Evolutionary conservation across 1,284 basidiomycete species (phyloP).

Genomic region (Sutorius eximius): DNA sequence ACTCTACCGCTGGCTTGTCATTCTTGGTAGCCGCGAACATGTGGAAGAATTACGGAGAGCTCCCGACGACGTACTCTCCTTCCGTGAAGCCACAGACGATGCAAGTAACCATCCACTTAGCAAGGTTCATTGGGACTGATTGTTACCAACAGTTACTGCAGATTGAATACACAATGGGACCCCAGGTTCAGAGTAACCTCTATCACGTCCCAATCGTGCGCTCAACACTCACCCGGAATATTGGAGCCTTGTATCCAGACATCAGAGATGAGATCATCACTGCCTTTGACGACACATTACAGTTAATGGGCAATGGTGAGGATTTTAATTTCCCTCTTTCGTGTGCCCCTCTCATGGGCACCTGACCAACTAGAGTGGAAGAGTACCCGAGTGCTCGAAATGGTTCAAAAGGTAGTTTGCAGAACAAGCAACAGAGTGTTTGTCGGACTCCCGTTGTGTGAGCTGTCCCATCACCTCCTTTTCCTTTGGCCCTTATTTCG

Average conservation of each 20-base stretch:
- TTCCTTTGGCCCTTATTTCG: neutral
- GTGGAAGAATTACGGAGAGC: no score
- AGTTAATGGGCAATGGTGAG: neutral
- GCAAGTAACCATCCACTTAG: no score
- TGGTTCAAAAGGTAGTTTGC: slow-evolving; percentile 29
- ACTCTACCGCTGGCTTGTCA: no score
- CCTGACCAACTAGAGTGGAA: slow-evolving; percentile 32
- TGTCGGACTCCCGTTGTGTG: slow-evolving; percentile 43
- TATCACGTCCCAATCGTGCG: no score
- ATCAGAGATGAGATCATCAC: slow-evolving; percentile 35
- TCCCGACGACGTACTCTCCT: no score
- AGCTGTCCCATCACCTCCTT: neutral
- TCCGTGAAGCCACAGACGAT: no score
- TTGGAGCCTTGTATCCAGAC: slow-evolving; percentile 26
- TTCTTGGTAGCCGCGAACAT: no score
- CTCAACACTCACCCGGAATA: slow-evolving; percentile 31
- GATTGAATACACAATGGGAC: no score
- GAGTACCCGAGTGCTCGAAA: slow-evolving; percentile 17
- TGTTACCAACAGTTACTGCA: no score
- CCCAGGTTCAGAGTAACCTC: no score
- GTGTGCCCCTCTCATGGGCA: neutral
- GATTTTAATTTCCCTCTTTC: neutral
- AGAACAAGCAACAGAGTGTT: slow-evolving; percentile 39
- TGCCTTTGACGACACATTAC: slow-evolving; percentile 19
- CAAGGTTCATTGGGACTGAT: no score